Base-by-base conservation (phyloP, 495 filamentous ascomycete genomes). In the Penicillium fimorum region DNA sequence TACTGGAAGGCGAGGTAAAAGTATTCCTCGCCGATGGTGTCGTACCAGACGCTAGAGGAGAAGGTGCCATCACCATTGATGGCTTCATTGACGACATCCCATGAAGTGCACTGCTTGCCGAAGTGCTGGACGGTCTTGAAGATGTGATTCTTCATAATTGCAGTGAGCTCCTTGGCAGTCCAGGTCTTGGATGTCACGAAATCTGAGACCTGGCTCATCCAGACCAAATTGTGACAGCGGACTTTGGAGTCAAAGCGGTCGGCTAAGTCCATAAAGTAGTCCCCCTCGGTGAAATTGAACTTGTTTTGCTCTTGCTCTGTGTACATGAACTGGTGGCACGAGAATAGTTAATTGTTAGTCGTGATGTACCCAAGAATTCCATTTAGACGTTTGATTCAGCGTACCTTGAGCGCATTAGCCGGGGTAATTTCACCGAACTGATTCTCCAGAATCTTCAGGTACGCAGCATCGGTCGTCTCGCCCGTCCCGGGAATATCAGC, bases 181-280 rank as follows among this genome's bases (percentile, higher is more conserved):
- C 79, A 84, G 20, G 69, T 76, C 6, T 75, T 75, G 0, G 55
- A 57, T 29, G 70, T 71, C 33, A 80, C 75, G 73, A 76, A 84
- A 18, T 56, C 65, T 8, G 83, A 77, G 5, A 84, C 67, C 56
- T 86, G 77, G 43, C 63, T 73, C 66, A 79, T 63, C 82, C 80
- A 87, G n/a, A 82, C 76, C 15, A 84, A 69, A 6, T 80, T 82
- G 65, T 86, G 81, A 58, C 81, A 84, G n/a, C 81, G 69, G 41
- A 85, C 60, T 4, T 68, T 46, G 65, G 82, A 73, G 32, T 69
- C 68, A 41, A 76, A 75, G 7, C 46, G 51, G 50, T 70, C 67
- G 5, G 83, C 79, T 11, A 76, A 60, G 47, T 69, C 62, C 15
- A 78, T 62, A 53, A 82, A 70, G 30, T 74, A 64, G 32, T 82